Base-by-base conservation (phyloP, 2,329 filamentous ascomycete species). In the Pseudocercospora eumusae region DNA sequence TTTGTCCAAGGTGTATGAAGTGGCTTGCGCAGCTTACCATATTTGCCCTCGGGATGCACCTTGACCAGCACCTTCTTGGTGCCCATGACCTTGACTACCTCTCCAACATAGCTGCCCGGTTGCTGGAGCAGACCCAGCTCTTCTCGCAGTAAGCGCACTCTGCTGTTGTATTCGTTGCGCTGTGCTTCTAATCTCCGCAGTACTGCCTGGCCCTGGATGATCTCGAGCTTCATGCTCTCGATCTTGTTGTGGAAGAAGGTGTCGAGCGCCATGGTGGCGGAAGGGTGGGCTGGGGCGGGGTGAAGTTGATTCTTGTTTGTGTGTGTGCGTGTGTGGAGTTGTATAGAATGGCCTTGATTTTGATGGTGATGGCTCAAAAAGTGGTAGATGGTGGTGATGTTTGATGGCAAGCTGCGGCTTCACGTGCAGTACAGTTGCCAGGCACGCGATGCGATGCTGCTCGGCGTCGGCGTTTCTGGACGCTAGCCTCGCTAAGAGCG, bases 191-290 rank as follows among this genome's bases (percentile, higher is more conserved):
- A 86, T 75, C 95, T 88, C 71, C 95, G 90, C 66, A 99, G 84
- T 62, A 96, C 92, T 60, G 95, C 93, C 82, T 99, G 95, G 60
- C 95, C 93, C 81, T 98, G 93, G 78, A 99, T 93, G 77, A 99
- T 99, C 86, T 99, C 93, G 78, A 99, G 92, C 89, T 98, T 98
- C 91, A 98, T 96, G 78, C 90, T 88, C 91, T 99, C 95, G 81
- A 98, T 98, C 85, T 99, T 99, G 85, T 98, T 98, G 82, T 95
- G 91, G 80, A 96, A 99, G 83, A 97, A 99, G 80, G 90, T 96
- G 80, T 98, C 95, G 81, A 99, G 91, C 86, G 93, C 93, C 95
- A 99, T 99, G 77, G 76, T 88, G 85, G 77, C 74, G 47, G 54
- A 45, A 61, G 64, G 52, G 61, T 53, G 36, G 33, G 36, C 21